Base-by-base conservation (phyloP, 306 rosid species). In the Parietaria judaica region DNA sequence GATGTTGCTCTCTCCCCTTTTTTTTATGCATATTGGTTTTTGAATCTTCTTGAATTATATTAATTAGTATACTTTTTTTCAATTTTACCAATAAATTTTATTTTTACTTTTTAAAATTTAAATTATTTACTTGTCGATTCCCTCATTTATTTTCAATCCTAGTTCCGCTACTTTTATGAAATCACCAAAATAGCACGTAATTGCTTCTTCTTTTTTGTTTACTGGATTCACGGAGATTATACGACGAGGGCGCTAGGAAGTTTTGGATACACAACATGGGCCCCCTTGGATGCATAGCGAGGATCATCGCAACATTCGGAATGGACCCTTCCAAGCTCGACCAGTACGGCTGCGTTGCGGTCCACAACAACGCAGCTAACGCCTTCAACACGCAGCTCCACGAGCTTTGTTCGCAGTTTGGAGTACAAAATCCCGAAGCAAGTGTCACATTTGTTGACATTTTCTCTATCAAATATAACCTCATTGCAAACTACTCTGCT, bases 181-280 rank as follows among this genome's bases (percentile, higher is more conserved):
- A 23, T 23, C 2, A 2, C 31, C 31, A 23, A 23, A 23, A 23
- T 23, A 23, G 31, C 31, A 23, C 31, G 31, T 23, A 23, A 23
- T 23, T 23, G 31, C 31, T 41, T 6, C 11, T 7, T 14, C 36
- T 57, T 57, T 41, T 41, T 41, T 4, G 4, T 39, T 41, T 41
- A 8, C 34, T 53, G n/a, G 14, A 12, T 53, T 51, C 37, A 51
- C 59, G 72, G 81, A 77, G 68, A 65, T 58, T 77, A 31, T 65
- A 77, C 53, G 14, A 51, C 14, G 63, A 60, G 37, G 81, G 81
- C 35, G 78, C 69, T 9, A 65, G 72, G 57, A 72, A 65, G 6
- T 77, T 72, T 56, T 72, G 81, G 81, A 68, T 77, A 44, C 81
- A 77, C 16, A 77, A 72, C 72, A 77, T 68, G 2, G 75, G 81